Conservation (phyloP, 2,329 filamentous ascomycete species). For the Arachnomyces sp. region DNA sequence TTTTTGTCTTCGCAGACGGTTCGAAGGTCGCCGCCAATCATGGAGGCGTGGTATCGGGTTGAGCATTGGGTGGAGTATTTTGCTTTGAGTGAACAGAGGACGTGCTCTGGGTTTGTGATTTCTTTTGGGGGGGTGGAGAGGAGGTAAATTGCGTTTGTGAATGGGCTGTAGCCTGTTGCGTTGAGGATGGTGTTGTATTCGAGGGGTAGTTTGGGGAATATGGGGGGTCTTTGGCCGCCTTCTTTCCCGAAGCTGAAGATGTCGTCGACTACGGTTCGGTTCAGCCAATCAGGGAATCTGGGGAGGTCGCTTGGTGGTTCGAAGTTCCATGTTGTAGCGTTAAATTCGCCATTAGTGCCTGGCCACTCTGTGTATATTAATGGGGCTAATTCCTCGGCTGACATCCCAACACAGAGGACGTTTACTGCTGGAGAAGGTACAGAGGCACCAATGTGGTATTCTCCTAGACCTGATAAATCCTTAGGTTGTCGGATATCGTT, state of each 20-base stretch:
- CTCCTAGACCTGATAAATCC: constrained; percentile 56
- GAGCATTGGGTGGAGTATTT: constrained; percentile 58
- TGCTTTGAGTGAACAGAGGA: constrained; percentile 59
- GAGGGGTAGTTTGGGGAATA: constrained; percentile 48
- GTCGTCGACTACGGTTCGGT: constrained; percentile 56
- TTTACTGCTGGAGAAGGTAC: constrained; percentile 64
- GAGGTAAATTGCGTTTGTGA: constrained; percentile 55
- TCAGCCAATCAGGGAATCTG: constrained; percentile 38
- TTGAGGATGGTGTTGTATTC: constrained; percentile 61
- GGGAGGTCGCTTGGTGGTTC: constrained; percentile 26
- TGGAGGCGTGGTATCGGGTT: constrained; percentile 48
- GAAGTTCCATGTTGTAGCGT: constrained; percentile 21
- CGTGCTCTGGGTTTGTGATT: constrained; percentile 43
- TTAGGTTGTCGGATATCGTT: constrained; percentile 65
- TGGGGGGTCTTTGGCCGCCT: constrained; percentile 44
- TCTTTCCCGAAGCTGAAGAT: constrained; percentile 59
- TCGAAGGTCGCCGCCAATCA: constrained; percentile 50
- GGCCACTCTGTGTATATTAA: constrained; percentile 59
- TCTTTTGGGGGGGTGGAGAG: constrained; percentile 44
- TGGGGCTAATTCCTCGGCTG: constrained; percentile 49
- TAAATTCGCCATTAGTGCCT: constrained; percentile 19
- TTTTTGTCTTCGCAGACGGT: constrained; percentile 53
- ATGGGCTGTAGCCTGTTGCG: constrained; percentile 27
- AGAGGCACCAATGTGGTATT: constrained; percentile 59
- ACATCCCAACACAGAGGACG: constrained; percentile 63